Evolutionary conservation across 2,329 filamentous ascomycete genomes (phyloP), one percentile per base, ranked within the genome.

Genomic region (Fusarium illudens): DNA sequence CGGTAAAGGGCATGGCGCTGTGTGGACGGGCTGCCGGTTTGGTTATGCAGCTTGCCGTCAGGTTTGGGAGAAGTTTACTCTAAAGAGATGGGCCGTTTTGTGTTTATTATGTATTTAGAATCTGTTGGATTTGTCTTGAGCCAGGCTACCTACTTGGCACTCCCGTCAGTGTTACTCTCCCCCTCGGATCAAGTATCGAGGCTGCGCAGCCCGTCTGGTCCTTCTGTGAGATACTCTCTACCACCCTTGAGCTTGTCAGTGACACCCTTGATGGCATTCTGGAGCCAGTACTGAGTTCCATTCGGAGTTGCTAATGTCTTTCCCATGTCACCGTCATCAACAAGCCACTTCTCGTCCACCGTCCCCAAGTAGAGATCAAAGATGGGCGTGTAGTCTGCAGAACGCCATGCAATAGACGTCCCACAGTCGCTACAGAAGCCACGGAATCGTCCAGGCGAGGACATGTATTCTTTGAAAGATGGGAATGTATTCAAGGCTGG

Each of bases 201-300:
- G 25, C 53, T 48, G 6, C 58, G 25, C 5, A 62, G 11, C 3
- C 88, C 83, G 78, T 94, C 91, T 0, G 62, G 57, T 0, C 62
- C 64, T 52, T 65, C 62, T 19, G 55, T 30, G 6, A n/a, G 27
- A 51, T 66, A 65, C 42, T 48, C 44, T 20, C 8, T 58, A 3
- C 62, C 64, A 3, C 64, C 64, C n/a, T 55, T 48, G n/a, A 66
- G 36, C 4, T 29, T 34, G n/a, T 66, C 64, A 2, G 64, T 65
- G 25, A 66, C 52, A 5, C 53, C 58, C 12, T 57, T 10, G 3
- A 66, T 54, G 13, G 58, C 20, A 13, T 65, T 66, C 37, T 62
- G 37, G 7, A 65, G 19, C 64, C 64, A 66, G 30, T 62, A 62
- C 22, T 67, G 64, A 4, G 62, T 67, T 3, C 64, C 64, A n/a